Conservation (phyloP, 2,329 filamentous ascomycete genomes). For the Cytospora schulzeri region DNA sequence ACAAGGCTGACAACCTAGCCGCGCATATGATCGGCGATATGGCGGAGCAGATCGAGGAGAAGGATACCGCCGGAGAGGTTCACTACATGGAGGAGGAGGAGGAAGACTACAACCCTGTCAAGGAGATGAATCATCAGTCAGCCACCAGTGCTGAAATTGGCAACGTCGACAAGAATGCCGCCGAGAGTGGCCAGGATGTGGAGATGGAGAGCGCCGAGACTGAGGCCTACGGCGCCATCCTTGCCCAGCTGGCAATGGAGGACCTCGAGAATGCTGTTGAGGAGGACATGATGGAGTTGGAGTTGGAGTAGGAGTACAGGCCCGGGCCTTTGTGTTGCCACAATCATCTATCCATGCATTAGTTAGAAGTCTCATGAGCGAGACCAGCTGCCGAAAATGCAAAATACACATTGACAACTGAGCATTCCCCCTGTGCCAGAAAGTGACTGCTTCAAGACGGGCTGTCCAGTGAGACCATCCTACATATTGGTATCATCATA, state of each 20-base stretch:
- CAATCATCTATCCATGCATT: too few relatives aligned
- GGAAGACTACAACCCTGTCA: background rate
- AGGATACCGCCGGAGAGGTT: background rate
- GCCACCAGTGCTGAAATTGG: too few relatives aligned
- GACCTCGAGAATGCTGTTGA: background rate
- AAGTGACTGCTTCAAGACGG: too few relatives aligned
- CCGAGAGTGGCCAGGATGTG: background rate
- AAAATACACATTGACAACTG: too few relatives aligned
- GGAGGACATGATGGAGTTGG: background rate
- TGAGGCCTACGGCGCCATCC: background rate
- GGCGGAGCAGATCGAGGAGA: background rate
- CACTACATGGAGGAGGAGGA: background rate
- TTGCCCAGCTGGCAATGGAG: background rate
- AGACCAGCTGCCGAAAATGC: too few relatives aligned
- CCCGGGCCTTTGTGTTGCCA: background rate
- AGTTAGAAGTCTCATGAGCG: too few relatives aligned
- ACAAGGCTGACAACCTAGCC: background rate
- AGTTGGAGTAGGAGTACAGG: too few relatives aligned
- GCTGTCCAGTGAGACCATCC: too few relatives aligned
- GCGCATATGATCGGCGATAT: background rate
- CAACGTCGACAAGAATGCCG: background rate
- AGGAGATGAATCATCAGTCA: background rate
- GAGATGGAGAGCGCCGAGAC: background rate
- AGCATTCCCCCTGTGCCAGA: too few relatives aligned
- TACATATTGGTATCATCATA: too few relatives aligned